Evolutionary conservation across 2,329 filamentous ascomycete species (phyloP), one percentile per base, ranked within the genome.

Genomic region (Aspergillus awamori): DNA sequence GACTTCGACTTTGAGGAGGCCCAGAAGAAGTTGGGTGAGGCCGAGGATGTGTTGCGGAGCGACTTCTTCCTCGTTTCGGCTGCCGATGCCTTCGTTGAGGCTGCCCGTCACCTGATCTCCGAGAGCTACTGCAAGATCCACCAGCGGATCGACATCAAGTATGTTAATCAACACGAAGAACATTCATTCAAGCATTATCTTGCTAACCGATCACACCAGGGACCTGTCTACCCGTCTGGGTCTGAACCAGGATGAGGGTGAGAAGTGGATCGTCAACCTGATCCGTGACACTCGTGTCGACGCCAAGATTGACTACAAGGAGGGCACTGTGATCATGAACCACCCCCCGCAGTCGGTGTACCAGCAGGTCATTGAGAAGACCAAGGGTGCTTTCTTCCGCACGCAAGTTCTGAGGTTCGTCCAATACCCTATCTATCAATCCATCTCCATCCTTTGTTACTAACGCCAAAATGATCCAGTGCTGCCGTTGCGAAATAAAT

Each of bases 101-200:
- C 92, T 53, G 95, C 95, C 41, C 87, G 95, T 74, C 95, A 99
- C 83, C 84, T 99, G 63, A 98, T 99, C 78, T 98, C 94, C 58
- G 95, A 99, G 84, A 93, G 89, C 78, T 99, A 99, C 86, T 99
- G 95, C 91, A 98, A 98, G 87, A 99, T 99, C 77, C 96, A 98
- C 80, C 93, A 96, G 76, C 87, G 94, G 71, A 99, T 99, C 77
- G 94, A 98, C 78, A 98, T 99, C 78, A 93, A 93, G 86, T 88
- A 77, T 72, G 84, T 73, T 66, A 65, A 15, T 33, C 15, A 65
- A 64, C 36, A 7, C 69, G 10, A 33, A 5, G 20, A 20, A 4
- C 30, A 30, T 17, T 26, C 6, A 2, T 17, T 26, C 6, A 2
- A 17, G 11, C 15, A 28, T 13, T 13, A 13, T 24, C 36, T 33